Conservation (phyloP, 768 basidiomycete genomes). For the Harrya chromipes region DNA sequence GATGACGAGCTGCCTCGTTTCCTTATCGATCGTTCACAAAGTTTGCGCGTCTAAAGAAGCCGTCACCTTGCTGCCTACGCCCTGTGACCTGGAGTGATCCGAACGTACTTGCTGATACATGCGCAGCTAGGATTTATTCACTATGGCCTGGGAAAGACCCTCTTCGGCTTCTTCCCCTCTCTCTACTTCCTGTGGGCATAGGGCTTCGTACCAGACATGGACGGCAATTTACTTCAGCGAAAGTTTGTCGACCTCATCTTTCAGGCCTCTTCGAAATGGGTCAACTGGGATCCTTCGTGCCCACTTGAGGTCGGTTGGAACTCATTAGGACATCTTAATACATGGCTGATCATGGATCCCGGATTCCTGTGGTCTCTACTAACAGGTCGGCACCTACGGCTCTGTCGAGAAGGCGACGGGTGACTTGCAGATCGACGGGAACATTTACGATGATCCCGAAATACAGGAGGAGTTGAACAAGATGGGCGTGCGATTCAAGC, state of each 20-base stretch:
- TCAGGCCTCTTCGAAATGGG: constrained; percentile 32
- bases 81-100: too few relatives aligned
- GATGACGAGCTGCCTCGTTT: too few relatives aligned
- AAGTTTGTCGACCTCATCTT: constrained; percentile 38
- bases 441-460: constrained; percentile 27
- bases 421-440: constrained; percentile 31
- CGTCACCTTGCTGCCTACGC: too few relatives aligned
- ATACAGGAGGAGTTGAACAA: constrained; percentile 19
- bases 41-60: too few relatives aligned
- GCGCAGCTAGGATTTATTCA: too few relatives aligned
- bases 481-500: constrained; percentile 5
- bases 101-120: too few relatives aligned
- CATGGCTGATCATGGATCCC: neutral
- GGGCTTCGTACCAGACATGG: too few relatives aligned
- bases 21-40: too few relatives aligned
- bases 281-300: constrained; percentile 36
- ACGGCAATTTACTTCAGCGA: too few relatives aligned
- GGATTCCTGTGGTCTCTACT: neutral
- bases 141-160: too few relatives aligned
- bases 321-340: neutral
- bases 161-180: too few relatives aligned
- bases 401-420: constrained; percentile 31
- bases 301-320: constrained; percentile 24
- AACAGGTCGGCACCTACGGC: constrained; percentile 37
- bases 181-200: too few relatives aligned